Conservation (phyloP, 805 yeast genomes). For the Priceomyces fermenticarens region DNA sequence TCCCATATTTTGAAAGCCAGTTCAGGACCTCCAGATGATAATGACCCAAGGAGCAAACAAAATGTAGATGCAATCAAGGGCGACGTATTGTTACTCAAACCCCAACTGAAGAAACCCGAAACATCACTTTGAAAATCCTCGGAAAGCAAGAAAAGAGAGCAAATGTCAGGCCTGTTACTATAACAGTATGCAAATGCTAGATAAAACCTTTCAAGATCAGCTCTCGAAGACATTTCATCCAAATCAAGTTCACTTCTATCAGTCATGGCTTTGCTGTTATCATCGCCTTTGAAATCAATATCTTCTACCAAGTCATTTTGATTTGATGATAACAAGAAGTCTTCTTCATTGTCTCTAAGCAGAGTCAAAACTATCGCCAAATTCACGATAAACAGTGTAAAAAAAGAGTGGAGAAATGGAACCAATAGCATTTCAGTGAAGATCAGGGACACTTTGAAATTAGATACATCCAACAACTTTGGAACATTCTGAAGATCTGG, state of each 20-base stretch:
- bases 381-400: constrained; percentile 55
- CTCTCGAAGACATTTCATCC: constrained; percentile 65
- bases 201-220: constrained; percentile 87
- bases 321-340: constrained; percentile 50
- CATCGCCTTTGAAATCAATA: not conserved
- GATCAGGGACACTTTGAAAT: constrained; percentile 14
- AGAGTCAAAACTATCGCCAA: constrained; percentile 65
- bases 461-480: constrained; percentile 26
- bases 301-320: constrained; percentile 6
- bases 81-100: constrained; percentile 69
- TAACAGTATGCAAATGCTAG: constrained; percentile 70
- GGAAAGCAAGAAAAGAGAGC: constrained; percentile 59
- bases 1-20: constrained; percentile 45
- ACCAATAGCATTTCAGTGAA: constrained; percentile 31
- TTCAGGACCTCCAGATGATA: constrained; percentile 58
- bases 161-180: constrained; percentile 54
- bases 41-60: constrained; percentile 72
- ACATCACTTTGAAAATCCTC: constrained; percentile 46
- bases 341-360: constrained; percentile 73
- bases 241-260: constrained; percentile 33
- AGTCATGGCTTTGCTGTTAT: not conserved
- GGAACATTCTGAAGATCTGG: constrained; percentile 24
- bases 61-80: constrained; percentile 81
- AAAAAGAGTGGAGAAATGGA: constrained; percentile 47
- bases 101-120: constrained; percentile 86